These are phyloP conservation scores for Pleodorina starrii DNA, from an alignment of 139 green algal species.

Conservation along the genomic window DNA sequence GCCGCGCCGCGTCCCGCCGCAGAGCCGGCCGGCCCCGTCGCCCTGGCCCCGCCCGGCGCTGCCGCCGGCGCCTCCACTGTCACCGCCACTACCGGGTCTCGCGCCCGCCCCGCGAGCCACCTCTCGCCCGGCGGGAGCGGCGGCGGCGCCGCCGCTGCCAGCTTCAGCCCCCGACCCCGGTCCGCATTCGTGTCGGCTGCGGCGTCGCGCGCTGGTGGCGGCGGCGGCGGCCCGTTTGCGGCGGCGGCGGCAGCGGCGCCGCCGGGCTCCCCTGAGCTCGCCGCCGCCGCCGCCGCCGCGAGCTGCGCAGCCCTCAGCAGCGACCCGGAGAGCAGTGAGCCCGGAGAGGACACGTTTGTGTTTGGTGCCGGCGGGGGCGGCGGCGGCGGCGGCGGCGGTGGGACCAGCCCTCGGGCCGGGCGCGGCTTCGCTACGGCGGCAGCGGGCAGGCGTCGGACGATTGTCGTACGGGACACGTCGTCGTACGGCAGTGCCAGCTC, in stretches of 20 bases:
- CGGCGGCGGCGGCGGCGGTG: not conserved
- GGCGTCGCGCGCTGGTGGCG: not conserved
- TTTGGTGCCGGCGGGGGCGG: not conserved
- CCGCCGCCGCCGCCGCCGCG: not conserved
- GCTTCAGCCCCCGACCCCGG: not conserved
- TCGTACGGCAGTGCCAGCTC: conserved; percentile 8
- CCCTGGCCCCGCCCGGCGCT: not conserved
- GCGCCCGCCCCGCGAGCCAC: not conserved
- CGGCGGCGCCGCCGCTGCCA: not conserved
- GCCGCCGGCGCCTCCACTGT: not conserved
- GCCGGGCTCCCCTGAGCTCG: not conserved
- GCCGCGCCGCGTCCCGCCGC: not conserved
- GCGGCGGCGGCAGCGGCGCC: not conserved
- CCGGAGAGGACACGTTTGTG: conserved; percentile 18
- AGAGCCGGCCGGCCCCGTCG: too few species aligned
- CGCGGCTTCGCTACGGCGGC: too few species aligned
- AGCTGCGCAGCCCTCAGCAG: not conserved
- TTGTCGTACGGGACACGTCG: not conserved
- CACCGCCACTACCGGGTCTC: not conserved
- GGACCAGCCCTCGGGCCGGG: not conserved
- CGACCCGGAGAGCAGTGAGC: conserved; percentile 26
- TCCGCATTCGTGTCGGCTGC: not conserved
- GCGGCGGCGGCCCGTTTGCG: not conserved
- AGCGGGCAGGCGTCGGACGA: not conserved
- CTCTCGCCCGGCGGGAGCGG: not conserved